These are phyloP conservation scores for Paramecium bursaria DNA, from an alignment of 73 alveolate species.

Conservation along the genomic window DNA sequence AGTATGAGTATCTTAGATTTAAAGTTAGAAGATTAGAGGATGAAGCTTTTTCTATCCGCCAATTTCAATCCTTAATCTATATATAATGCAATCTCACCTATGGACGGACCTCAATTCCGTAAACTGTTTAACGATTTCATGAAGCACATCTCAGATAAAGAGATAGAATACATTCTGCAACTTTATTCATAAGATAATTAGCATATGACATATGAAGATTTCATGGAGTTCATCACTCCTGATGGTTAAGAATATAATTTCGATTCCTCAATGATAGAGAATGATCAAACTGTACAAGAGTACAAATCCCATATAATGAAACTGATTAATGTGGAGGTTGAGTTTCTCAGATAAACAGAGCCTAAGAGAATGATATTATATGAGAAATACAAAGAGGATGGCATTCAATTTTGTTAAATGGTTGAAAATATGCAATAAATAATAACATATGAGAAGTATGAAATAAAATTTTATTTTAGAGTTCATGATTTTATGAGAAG, in stretches of 20 bases:
- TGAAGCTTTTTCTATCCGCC: no score
- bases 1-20: no score
- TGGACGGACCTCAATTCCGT: no score
- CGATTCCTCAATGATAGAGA: background rate
- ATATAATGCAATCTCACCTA: no score
- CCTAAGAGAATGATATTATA: conserved; percentile 20
- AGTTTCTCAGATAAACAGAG: conserved; percentile 27
- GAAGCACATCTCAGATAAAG: conserved; percentile 2
- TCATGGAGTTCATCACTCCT: background rate
- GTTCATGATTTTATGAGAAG: conserved; percentile 12
- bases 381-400: conserved; percentile 50
- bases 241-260: background rate
- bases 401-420: conserved; percentile 1
- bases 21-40: no score
- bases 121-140: conserved; percentile 18
- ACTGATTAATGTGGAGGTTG: background rate
- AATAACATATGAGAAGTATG: background rate
- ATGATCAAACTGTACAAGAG: conserved; percentile 2
- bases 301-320: background rate
- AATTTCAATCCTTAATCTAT: no score
- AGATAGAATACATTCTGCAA: conserved; percentile 11
- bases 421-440: background rate
- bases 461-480: background rate
- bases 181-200: conserved; percentile 22
- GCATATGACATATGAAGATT: conserved; percentile 23